Base-by-base conservation (phyloP, 805 yeast genomes). In the Nakazawaea ernobii region DNA sequence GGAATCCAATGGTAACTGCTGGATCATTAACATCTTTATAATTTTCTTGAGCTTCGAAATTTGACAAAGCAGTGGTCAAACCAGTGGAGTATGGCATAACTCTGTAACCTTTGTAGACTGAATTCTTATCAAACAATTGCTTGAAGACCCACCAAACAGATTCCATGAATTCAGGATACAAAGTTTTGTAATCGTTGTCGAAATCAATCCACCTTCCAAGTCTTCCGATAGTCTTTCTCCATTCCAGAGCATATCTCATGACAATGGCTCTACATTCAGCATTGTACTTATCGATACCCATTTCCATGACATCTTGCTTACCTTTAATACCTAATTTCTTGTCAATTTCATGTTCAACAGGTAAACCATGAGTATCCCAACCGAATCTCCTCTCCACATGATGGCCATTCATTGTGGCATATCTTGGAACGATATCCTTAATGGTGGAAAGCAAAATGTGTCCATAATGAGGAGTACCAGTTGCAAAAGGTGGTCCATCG, bases 41-140 rank as follows among this genome's bases (percentile, higher is more conserved):
- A 67, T 94, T 94, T 67, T 90, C 95, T 69, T 91, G 98, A 52
- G 99, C 98, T 74, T 94, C 99, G 60, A 94, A 94, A 70, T 94
- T 94, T 51, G 96, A 88, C 63, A 94, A 75, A 30, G 99, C 96
- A 45, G 99, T 94, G 35, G 97, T 92, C 55, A 87, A 84, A 49
- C 96, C 99, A 36, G 98, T 92, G 27, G 98, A 92, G 69, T 94
- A 94, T 40, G 99, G 99, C 99, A 94, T 94, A 46, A 94, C 99
- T 66, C 96, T 82, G 67, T 80, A 82, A 50, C 99, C 99, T 68
- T 95, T 81, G 74, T 94, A 94, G 40, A 94, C 98, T 49, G 87
- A 80, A 45, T 82, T 85, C 68, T 91, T 94, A 49, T 86, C 82
- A 65, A 73, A 89, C 57, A 94, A 74, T 69, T 89, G 82, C 72